phyloP scores from a whole-genome alignment of 768 basidiomycete genomes.

The Leucosporidium yakuticum region DNA sequence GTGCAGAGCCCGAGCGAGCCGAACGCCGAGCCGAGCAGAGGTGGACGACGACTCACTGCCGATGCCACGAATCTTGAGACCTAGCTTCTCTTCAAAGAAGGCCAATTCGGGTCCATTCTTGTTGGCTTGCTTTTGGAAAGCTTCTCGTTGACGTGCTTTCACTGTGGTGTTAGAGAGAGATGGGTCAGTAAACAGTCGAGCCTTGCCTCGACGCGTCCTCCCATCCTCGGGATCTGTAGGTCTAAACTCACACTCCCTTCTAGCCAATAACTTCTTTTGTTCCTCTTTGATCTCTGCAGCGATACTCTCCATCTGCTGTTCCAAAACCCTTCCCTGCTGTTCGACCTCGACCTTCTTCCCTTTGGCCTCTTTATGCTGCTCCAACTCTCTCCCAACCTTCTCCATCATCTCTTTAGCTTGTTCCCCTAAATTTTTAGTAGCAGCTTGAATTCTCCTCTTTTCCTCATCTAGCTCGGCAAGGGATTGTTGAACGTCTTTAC shows the following conservation, averaged over 20 bases:
- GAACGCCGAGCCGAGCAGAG: too few relatives aligned
- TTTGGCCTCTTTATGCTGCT: constrained; percentile 14
- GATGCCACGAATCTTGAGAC: constrained; percentile 26
- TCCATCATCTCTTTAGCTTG: constrained; percentile 15
- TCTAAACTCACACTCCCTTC: constrained; percentile 24
- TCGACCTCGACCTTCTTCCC: constrained; percentile 11
- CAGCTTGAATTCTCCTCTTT: neutral
- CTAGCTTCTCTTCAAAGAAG: constrained; percentile 28
- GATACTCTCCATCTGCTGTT: constrained; percentile 19
- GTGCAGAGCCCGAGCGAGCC: neutral
- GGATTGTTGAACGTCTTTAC: neutral
- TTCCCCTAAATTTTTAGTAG: constrained; percentile 19
- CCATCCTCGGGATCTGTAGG: too few relatives aligned
- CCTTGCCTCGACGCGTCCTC: too few relatives aligned
- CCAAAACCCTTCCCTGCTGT: neutral
- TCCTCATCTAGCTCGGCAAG: constrained; percentile 20
- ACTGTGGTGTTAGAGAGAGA: constrained; percentile 5
- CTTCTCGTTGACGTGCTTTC: constrained; percentile 18
- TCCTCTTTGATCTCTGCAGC: constrained; percentile 21
- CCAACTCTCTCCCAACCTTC: constrained; percentile 10
- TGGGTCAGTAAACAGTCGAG: neutral
- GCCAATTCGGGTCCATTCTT: constrained; percentile 25
- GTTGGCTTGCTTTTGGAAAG: constrained; percentile 9
- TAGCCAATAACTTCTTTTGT: constrained; percentile 1
- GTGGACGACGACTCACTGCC: constrained; percentile 8